Evolutionary conservation across 495 filamentous ascomycete genomes (phyloP).

Genomic region (Aspergillus ellipticus): DNA sequence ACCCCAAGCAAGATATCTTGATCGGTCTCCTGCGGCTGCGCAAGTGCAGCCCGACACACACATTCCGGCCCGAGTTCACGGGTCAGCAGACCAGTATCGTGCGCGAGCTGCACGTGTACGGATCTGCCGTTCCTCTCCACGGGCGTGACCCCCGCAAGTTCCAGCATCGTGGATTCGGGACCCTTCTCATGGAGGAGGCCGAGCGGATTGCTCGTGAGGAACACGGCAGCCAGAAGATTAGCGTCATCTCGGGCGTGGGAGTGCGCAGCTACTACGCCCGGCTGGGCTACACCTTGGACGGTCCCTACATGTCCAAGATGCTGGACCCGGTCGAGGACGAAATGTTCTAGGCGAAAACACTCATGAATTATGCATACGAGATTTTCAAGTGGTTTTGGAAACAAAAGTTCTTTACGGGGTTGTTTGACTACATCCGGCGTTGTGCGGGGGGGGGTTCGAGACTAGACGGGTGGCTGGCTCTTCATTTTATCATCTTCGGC

Average conservation of each 20-base stretch:
- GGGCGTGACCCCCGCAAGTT: slow-evolving; percentile 91
- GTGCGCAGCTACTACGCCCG: slow-evolving; percentile 91
- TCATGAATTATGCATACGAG: background rate
- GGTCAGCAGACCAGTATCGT: slow-evolving; percentile 88
- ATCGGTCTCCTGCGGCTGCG: slow-evolving; percentile 87
- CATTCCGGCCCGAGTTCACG: slow-evolving; percentile 83
- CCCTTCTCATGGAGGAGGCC: slow-evolving; percentile 94
- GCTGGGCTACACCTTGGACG: slow-evolving; percentile 88
- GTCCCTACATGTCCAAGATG: slow-evolving; percentile 82
- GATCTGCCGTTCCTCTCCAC: slow-evolving; percentile 90
- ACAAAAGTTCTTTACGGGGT: slow-evolving; percentile 6
- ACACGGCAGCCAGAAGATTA: slow-evolving; percentile 89
- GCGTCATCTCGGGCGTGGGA: slow-evolving; percentile 92
- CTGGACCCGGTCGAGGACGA: slow-evolving; percentile 46
- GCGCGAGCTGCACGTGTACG: slow-evolving; percentile 93
- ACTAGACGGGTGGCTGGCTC: background rate
- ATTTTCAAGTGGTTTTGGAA: background rate
- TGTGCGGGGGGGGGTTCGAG: background rate
- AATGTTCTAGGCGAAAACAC: slow-evolving; percentile 14
- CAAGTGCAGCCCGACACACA: slow-evolving; percentile 85
- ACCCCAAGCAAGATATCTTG: slow-evolving; percentile 96
- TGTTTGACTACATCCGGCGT: slow-evolving; percentile 1
- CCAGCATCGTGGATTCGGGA: slow-evolving; percentile 97
- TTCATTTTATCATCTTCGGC: background rate
- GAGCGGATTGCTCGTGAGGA: slow-evolving; percentile 92